Evolutionary conservation across 371 early-diverging fungal genomes (phyloP).

Genomic region (Mortierella sp.): DNA sequence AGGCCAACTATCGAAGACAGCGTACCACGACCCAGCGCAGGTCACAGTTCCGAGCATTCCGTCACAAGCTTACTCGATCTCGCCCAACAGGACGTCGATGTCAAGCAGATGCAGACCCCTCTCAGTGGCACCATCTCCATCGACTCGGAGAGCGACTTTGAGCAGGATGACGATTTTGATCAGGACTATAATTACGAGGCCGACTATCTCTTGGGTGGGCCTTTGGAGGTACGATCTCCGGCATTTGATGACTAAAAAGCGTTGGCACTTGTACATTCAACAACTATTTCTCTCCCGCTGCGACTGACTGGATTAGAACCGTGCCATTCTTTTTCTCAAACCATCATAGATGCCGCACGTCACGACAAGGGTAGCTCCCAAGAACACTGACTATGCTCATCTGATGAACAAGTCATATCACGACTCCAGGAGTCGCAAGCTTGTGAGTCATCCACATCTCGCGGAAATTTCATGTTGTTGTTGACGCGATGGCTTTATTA

Average conservation of each 20-base stretch:
- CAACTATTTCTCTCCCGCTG: neutral
- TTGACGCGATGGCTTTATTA: no score
- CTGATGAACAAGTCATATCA: slow-evolving; percentile 40
- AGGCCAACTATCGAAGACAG: no score
- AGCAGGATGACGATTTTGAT: neutral
- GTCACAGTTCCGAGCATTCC: no score
- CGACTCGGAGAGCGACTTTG: neutral
- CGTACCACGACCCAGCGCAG: no score
- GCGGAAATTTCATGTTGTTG: no score
- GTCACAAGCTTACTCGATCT: no score
- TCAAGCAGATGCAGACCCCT: no score
- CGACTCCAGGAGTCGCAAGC: neutral
- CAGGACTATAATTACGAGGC: slow-evolving; percentile 36
- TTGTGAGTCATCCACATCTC: slow-evolving; percentile 19
- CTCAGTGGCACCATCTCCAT: no score
- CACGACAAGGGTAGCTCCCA: neutral
- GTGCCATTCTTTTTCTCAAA: neutral
- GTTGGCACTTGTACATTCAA: neutral
- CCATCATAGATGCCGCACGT: neutral
- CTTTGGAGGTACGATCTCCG: slow-evolving; percentile 29
- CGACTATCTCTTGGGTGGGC: slow-evolving; percentile 22
- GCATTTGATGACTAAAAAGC: no score
- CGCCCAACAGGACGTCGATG: no score
- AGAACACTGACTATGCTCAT: slow-evolving; percentile 19
- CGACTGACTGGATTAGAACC: no score